Evolutionary conservation across 768 basidiomycete species (phyloP).

Genomic region (Guyanaporus albipodus): DNA sequence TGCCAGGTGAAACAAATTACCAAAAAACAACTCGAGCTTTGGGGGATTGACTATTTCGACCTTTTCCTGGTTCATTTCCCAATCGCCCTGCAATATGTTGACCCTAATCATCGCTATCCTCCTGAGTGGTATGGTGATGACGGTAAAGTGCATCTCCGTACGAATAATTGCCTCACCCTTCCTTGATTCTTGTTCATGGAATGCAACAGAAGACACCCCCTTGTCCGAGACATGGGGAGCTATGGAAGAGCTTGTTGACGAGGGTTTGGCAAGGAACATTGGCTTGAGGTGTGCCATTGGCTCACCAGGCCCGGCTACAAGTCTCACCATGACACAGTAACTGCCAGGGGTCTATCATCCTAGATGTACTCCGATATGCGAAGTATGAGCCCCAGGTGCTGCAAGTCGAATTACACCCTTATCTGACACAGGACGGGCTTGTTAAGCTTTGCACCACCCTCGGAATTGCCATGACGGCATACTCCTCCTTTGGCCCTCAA

Average conservation of each 20-base stretch:
- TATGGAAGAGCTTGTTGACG: conserved; percentile 76
- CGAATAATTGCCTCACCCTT: conserved; percentile 17
- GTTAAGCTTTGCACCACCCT: conserved; percentile 41
- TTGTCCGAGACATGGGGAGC: conserved; percentile 81
- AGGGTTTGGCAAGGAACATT: conserved; percentile 70
- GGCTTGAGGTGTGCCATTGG: conserved; percentile 54
- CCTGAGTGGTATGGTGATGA: conserved; percentile 81
- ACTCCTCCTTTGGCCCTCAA: conserved; percentile 53
- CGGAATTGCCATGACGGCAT: conserved; percentile 50
- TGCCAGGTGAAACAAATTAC: conserved; percentile 51
- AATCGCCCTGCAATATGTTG: conserved; percentile 74
- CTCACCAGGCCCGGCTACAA: neutral
- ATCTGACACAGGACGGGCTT: conserved; percentile 46
- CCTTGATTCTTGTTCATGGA: neutral
- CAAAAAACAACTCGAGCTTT: conserved; percentile 66
- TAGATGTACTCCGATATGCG: conserved; percentile 78
- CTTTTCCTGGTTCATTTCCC: conserved; percentile 86
- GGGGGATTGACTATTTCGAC: conserved; percentile 86
- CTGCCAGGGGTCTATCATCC: conserved; percentile 64
- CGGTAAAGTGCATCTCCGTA: conserved; percentile 62
- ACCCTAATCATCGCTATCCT: conserved; percentile 71
- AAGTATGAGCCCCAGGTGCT: conserved; percentile 54
- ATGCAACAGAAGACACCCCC: conserved; percentile 51
- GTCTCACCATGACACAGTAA: conserved; percentile 45
- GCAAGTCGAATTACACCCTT: conserved; percentile 60